These are phyloP conservation scores for Trametes sp. DNA, from an alignment of 1,284 basidiomycete species.

Conservation along the genomic window DNA sequence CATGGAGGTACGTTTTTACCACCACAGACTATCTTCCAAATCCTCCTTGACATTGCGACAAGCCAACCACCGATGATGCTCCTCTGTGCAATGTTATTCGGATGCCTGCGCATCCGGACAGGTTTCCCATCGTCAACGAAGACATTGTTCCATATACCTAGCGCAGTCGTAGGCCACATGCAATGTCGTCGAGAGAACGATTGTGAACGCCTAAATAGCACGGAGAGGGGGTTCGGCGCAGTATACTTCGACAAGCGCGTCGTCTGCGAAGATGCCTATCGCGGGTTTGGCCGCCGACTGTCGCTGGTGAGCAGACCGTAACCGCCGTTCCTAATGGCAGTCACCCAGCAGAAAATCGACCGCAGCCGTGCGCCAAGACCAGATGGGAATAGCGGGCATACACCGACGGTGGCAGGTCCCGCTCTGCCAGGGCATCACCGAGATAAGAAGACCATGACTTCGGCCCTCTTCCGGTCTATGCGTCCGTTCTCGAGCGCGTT, in stretches of 20 bases:
- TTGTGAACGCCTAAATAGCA: conserved; percentile 75
- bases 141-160: too few species aligned
- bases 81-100: too few species aligned
- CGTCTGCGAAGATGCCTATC: conserved; percentile 75
- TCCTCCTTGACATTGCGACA: too few species aligned
- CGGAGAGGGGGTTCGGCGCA: conserved; percentile 68
- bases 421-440: conserved; percentile 70
- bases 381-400: conserved; percentile 74
- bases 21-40: too few species aligned
- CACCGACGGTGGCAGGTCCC: conserved; percentile 59
- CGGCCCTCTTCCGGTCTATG: conserved; percentile 83
- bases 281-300: conserved; percentile 58
- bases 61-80: too few species aligned
- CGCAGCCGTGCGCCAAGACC: conserved; percentile 76
- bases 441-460: conserved; percentile 84
- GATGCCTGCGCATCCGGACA: too few species aligned
- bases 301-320: conserved; percentile 56
- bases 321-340: conserved; percentile 72
- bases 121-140: too few species aligned
- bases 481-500: conserved; percentile 87
- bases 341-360: conserved; percentile 74
- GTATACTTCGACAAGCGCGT: conserved; percentile 71
- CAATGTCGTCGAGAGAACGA: conserved; percentile 62
- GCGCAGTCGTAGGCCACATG: conserved; percentile 51
- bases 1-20: too few species aligned